Evolutionary conservation across 1,284 basidiomycete genomes (phyloP), one percentile per base, ranked within the genome.

Genomic region (Melampsora americana): DNA sequence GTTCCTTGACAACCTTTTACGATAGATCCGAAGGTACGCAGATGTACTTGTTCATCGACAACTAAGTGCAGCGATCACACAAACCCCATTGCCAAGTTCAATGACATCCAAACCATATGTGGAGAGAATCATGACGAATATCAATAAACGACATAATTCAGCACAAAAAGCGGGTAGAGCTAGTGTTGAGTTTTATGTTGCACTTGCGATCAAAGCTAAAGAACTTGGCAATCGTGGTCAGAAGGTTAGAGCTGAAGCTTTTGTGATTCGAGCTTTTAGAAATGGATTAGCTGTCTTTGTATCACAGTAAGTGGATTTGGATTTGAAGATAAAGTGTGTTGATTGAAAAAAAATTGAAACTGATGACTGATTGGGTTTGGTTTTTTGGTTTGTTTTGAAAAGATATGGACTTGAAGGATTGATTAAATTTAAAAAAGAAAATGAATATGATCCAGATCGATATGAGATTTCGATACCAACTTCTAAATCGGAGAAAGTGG

Each of bases 201-300:
- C 95, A 0, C 85, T 99, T 16, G 93, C 93, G 1, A 85, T 99
- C 78, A 93, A 83, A 68, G 81, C 82, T 30, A 79, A 80, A 61
- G 80, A 83, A 70, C 16, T 16, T 2, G 44, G 44, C 5, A 16
- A 44, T 44, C 16, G 14, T 79, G 93, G 80, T 88, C 83, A 84
- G 80, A 80, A 83, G 79, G 80, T 79, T 78, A 85, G 80, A n/a
- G 81, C 80, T 18, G 73, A 79, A 48, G 95, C 95, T 0, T 99
- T 94, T 82, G 93, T 99, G 28, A 96, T 99, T 79, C 86, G 95
- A 71, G 90, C 91, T 1, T 99, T 99, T 84, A 87, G 92, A 78
- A 99, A 99, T 83, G 96, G 96, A 0, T 83, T 99, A 11, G 92
- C 93, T 11, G 95, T 99, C 18, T 99, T 96, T 81, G 94, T 99